Base-by-base conservation (phyloP, 2,329 filamentous ascomycete species). In the Aspergillus quadricinctus region DNA sequence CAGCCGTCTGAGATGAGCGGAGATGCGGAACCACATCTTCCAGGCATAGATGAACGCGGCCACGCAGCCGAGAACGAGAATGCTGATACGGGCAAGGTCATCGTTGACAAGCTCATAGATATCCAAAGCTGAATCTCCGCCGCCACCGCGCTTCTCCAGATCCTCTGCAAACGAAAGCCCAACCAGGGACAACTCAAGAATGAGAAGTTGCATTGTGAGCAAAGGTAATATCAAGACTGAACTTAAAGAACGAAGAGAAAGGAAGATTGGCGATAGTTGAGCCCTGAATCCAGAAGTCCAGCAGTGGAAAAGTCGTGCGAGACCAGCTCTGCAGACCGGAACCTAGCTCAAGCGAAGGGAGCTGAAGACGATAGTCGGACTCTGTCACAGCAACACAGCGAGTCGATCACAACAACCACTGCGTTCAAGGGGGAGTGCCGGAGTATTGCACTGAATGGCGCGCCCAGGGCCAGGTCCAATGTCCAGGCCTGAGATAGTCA, bases 1-100 rank as follows among this genome's bases (percentile, higher is more conserved):
- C 48, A 96, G 80, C 27, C 83, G 87, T 61, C 92, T 85, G 40
- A 92, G 78, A 68, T 94, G 88, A 63, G 82, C 84, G 56, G 83
- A 78, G 55, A 88, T 75, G 54, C 82, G 80, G 51, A 85, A 80
- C 54, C 78, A 74, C 60, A 87, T 72, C 59, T 88, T 85, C 83
- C 90, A 93, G 60, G 86, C 64, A 61, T 89, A 79, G 64, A 92
- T 79, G 50, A 81, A 79, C 37, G 72, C 80, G 11, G 87, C 81
- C 52, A 92, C 78, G 51, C 81, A 81, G 53, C 84, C 84, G 71
- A 89, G 85, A 28, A 88, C 79, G 61, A 86, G 76, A 61, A 88
- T 77, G 46, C 87, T 78, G 68, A 87, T 87, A 55, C 82, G 76
- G 40, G 81, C 80, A 43, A 89, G 78, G 46, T 80, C 75, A 62